Evolutionary conservation across 768 basidiomycete genomes (phyloP).

Genomic region (Lactarius hatsudake): DNA sequence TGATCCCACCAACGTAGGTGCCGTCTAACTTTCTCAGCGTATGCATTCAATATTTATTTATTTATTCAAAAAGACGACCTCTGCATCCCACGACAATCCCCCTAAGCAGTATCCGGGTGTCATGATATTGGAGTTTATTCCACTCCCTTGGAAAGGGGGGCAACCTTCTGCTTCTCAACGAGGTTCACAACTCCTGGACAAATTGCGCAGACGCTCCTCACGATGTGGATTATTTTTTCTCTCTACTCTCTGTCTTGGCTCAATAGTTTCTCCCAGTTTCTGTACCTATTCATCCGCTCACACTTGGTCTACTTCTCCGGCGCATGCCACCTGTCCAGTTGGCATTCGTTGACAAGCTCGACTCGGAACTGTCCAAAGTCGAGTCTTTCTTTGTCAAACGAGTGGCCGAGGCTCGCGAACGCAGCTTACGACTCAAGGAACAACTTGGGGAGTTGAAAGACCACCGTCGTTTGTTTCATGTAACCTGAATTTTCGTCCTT

Average conservation of each 20-base stretch:
- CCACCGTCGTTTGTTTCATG: conserved; percentile 17
- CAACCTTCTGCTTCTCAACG: background rate
- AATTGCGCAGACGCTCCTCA: conserved; percentile 16
- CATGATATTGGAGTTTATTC: background rate
- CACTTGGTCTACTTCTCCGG: conserved; percentile 43
- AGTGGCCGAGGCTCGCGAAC: conserved; percentile 58
- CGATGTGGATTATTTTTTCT: conserved; percentile 12
- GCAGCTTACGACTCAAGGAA: conserved; percentile 34
- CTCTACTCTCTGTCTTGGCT: background rate
- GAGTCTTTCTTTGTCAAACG: conserved; percentile 76
- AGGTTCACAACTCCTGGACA: background rate
- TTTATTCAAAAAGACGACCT: background rate
- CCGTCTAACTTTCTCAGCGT: background rate
- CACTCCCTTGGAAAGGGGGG: background rate
- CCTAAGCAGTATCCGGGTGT: background rate
- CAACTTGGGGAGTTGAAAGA: conserved; percentile 26
- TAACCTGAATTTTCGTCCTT: conserved; percentile 3
- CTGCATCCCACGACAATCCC: background rate
- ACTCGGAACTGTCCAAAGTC: conserved; percentile 80
- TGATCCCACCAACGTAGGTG: background rate
- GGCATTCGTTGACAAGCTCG: conserved; percentile 74
- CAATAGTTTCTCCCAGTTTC: background rate
- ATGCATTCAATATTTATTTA: background rate
- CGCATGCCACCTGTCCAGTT: conserved; percentile 58
- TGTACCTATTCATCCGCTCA: conserved; percentile 19